phyloP scores from a whole-genome alignment of 805 yeast genomes.

The Saccharomyces mikatae region DNA sequence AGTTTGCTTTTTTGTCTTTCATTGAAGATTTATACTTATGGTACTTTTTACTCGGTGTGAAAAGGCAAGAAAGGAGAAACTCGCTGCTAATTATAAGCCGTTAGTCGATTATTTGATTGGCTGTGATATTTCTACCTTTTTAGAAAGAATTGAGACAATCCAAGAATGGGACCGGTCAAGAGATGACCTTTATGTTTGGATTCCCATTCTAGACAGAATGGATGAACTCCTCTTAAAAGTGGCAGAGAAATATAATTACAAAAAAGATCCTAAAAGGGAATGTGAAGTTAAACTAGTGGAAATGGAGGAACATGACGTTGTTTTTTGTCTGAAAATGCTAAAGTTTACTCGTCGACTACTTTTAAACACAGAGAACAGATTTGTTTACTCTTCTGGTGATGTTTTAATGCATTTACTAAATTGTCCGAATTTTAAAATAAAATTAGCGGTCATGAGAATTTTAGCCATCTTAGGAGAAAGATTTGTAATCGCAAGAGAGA shows the following conservation, averaged over 20 bases:
- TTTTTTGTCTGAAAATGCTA: slow-evolving; percentile 43
- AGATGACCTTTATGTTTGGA: slow-evolving; percentile 70
- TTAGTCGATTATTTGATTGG: slow-evolving; percentile 33
- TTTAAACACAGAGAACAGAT: slow-evolving; percentile 60
- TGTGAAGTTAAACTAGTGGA: slow-evolving; percentile 40
- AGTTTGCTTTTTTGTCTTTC: neutral
- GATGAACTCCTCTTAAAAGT: slow-evolving; percentile 55
- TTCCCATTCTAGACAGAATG: slow-evolving; percentile 63
- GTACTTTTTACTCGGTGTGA: slow-evolving; percentile 26
- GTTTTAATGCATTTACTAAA: slow-evolving; percentile 50
- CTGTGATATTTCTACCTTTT: slow-evolving; percentile 35
- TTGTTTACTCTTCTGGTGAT: slow-evolving; percentile 59
- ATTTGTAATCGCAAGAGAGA: slow-evolving; percentile 36
- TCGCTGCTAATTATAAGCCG: slow-evolving; percentile 27
- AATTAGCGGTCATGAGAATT: slow-evolving; percentile 53
- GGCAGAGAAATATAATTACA: slow-evolving; percentile 41
- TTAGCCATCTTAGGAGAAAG: slow-evolving; percentile 54
- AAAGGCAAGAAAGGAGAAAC: slow-evolving; percentile 25
- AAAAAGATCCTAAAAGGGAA: slow-evolving; percentile 32
- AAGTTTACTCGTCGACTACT: slow-evolving; percentile 55
- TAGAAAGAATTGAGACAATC: slow-evolving; percentile 32
- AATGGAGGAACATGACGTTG: slow-evolving; percentile 41
- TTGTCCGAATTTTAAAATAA: slow-evolving; percentile 51
- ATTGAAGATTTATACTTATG: slow-evolving; percentile 11
- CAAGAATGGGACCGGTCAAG: slow-evolving; percentile 53